Percentiles rank a stretch among this genome's conserved stretches.
Conservation (phyloP, 352 stramenopile species). For the Pythium utonaiense region DNA sequence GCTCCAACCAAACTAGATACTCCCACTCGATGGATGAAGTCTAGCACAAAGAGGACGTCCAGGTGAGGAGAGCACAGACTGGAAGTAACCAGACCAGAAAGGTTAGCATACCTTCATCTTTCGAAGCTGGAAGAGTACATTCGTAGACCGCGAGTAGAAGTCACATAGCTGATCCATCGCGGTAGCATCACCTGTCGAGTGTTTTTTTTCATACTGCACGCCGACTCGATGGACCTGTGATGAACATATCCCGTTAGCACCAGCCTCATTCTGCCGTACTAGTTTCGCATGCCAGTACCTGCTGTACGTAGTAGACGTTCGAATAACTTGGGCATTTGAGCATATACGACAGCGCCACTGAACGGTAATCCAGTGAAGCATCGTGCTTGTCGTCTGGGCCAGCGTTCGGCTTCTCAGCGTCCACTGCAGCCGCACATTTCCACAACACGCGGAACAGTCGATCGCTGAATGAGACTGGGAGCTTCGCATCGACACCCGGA, state of each 20-base stretch:
- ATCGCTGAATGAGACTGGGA: constrained; percentile 58
- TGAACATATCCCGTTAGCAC: neutral
- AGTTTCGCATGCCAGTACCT: constrained; percentile 25
- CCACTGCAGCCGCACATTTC: constrained; percentile 49
- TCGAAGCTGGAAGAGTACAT: constrained; percentile 17
- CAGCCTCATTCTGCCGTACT: no score
- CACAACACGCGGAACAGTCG: constrained; percentile 67
- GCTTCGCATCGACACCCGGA: constrained; percentile 43
- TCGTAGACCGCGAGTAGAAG: constrained; percentile 44
- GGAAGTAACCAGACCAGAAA: neutral
- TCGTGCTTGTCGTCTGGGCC: constrained; percentile 1
- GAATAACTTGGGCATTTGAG: constrained; percentile 66
- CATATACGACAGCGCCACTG: constrained; percentile 54
- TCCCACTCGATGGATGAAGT: constrained; percentile 6
- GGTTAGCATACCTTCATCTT: constrained; percentile 6
- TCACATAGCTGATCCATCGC: constrained; percentile 21
- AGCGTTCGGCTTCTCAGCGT: constrained; percentile 11
- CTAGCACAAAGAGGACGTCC: constrained; percentile 4
- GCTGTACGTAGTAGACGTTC: constrained; percentile 55
- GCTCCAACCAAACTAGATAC: constrained; percentile 41
- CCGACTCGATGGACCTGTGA: constrained; percentile 66
- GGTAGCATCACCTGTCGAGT: constrained; percentile 23
- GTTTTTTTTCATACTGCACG: constrained; percentile 51
- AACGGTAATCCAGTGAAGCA: constrained; percentile 39
- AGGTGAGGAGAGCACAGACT: neutral